Evolutionary conservation across 2,329 filamentous ascomycete species (phyloP).

Genomic region (Alternaria gaisen): DNA sequence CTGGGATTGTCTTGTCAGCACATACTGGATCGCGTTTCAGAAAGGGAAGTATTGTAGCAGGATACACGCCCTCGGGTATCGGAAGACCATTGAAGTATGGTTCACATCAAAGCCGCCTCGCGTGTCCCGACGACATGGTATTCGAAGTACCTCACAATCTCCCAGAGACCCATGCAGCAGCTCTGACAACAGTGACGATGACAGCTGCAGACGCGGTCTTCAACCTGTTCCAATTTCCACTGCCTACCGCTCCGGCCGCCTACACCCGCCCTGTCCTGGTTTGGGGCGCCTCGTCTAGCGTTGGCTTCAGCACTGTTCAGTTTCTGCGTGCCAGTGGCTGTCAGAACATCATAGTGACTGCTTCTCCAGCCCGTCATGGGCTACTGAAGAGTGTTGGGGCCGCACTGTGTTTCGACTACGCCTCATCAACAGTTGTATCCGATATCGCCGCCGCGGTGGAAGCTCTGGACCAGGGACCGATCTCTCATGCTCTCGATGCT

Average conservation of each 20-base stretch:
- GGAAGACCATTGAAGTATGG: constrained; percentile 49
- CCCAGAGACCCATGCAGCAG: constrained; percentile 56
- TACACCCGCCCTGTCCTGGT: constrained; percentile 35
- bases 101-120: constrained; percentile 62
- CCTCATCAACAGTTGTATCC: constrained; percentile 5
- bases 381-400: constrained; percentile 18
- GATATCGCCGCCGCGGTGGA: constrained; percentile 10
- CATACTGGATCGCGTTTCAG: constrained; percentile 4
- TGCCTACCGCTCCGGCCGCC: constrained; percentile 57
- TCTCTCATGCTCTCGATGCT: constrained; percentile 6
- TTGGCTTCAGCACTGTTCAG: constrained; percentile 20
- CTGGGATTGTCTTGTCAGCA: constrained; percentile 5
- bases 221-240: constrained; percentile 58
- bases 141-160: constrained; percentile 49
- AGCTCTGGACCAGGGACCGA: constrained; percentile 4
- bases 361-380: constrained; percentile 16
- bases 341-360: constrained; percentile 19
- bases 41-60: constrained; percentile 53
- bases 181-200: constrained; percentile 61
- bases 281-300: constrained; percentile 21
- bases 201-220: constrained; percentile 64
- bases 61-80: constrained; percentile 57
- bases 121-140: constrained; percentile 57
- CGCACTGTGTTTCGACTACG: constrained; percentile 19
- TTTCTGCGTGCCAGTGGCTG: constrained; percentile 14